Base-by-base conservation (phyloP, 2,329 filamentous ascomycete genomes). In the Trichophyton mentagrophytes region DNA sequence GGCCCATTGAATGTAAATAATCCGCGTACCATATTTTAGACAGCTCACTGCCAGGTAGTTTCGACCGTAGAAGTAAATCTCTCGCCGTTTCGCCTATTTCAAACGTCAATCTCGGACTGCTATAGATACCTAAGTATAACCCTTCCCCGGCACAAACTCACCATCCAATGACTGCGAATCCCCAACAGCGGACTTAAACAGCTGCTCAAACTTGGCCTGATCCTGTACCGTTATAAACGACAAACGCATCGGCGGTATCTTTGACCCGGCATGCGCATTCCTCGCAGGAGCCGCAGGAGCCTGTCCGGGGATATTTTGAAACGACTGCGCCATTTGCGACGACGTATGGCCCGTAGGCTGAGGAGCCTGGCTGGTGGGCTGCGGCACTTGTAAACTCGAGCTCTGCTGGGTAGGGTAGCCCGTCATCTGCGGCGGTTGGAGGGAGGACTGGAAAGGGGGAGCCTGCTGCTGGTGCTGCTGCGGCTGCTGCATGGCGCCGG, bases 221-320 rank as follows among this genome's bases (percentile, higher is more conserved):
- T 99, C 93, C 69, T 87, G 85, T 27, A 89, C 91, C 2, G 92
- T 96, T 70, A 99, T 96, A 73, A 99, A 99, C 2, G 91, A 96
- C 63, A 99, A 77, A 57, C 93, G 83, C 66, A 97, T 95, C 71
- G 88, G 97, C 30, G 93, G 93, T 61, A 99, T 96, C 77, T 88
- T 93, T 67, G 82, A 85, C 11, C 80, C 76, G 49, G 79, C 62
- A 36, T 87, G 80, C 65, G 87, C 84, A 68, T 86, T 82, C 13
- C 84, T 76, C 68, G 86, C 82, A 11, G 84, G 76, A 9, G 84
- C 79, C 13, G 84, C 76, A 8, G 84, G 75, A 30, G 82, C 78
- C 17, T 79, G 74, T 25, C 79, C 74, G 11, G 72, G 74, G 61
- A 70, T 70, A 65, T 70, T 67, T 62, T 79, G 76, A 72, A 86